Evolutionary conservation across 2,329 filamentous ascomycete genomes (phyloP), one percentile per base, ranked within the genome.

Genomic region (Lachnellula arida): DNA sequence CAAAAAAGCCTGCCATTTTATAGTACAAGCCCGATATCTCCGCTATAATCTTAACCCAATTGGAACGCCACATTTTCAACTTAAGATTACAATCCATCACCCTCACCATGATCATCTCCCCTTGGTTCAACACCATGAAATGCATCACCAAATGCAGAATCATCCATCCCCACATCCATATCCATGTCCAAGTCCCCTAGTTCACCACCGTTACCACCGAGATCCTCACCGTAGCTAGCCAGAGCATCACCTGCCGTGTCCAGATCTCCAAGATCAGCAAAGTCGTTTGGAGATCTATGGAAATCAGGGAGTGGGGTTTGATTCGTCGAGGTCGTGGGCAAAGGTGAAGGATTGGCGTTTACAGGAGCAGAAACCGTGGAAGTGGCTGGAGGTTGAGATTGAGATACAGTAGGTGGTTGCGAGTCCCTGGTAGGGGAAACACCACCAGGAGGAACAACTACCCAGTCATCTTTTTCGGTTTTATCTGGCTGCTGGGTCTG

Each of bases 81-180:
- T 39, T n/a, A 5, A 48, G 25, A 47, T 53, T 49, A 57, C 32
- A 64, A 51, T 4, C 59, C 60, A 12, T 63, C 59, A 6, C 56
- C 53, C 17, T 64, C 59, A n/a, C 59, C 64, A 17, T 61, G 62
- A 7, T 53, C 62, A 15, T 57, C 59, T 37, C 46, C 57, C 25
- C 61, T 53, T 28, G 54, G 52, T 28, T 70, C 78, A 12, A 84
- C 80, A 4, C 81, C 82, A 64, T 91, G 88, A 72, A 93, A 90
- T 0, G 89, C 89, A 64, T 94, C 88, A 2, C 88, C 89, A 74
- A 94, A 94, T 1, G 88, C 89, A 37, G 86, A 90, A 66, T 91
- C 87, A 47, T 90, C 87, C 76, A 91, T 81, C 60, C 86, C 87
- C 74, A 86, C 80, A 63, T 81, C 78, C 51, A 86, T 70, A 68